Conservation (phyloP, 177 flowering plant genomes). For the Vitis hybrid region DNA sequence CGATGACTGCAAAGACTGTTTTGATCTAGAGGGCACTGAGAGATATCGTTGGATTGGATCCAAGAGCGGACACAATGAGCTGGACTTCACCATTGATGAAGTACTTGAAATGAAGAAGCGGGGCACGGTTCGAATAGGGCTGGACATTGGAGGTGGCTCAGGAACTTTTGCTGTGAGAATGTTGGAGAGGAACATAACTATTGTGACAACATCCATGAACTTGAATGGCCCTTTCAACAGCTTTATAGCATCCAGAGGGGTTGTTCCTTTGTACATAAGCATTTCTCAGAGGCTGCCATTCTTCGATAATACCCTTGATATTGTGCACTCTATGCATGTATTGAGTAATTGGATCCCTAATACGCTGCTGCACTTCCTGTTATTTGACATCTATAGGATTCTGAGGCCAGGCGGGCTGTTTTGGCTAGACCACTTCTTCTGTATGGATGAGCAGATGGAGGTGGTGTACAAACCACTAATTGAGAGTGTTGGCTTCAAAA, state of each 20-base stretch:
- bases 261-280: slow-evolving; percentile 55
- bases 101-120: slow-evolving; percentile 40
- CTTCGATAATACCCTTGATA: slow-evolving; percentile 68
- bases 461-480: slow-evolving; percentile 48
- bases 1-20: slow-evolving; percentile 74
- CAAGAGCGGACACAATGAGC: slow-evolving; percentile 5
- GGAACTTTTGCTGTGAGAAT: slow-evolving; percentile 65
- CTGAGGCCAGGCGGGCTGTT: slow-evolving; percentile 78
- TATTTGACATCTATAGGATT: slow-evolving; percentile 66
- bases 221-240: slow-evolving; percentile 66
- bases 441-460: slow-evolving; percentile 43
- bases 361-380: slow-evolving; percentile 43
- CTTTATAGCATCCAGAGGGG: slow-evolving; percentile 64
- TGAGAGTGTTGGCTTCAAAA: slow-evolving; percentile 50
- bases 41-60: slow-evolving; percentile 34
- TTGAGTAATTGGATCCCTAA: slow-evolving; percentile 73
- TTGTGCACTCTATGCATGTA: slow-evolving; percentile 73
- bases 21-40: slow-evolving; percentile 53
- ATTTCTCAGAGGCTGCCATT: slow-evolving; percentile 75
- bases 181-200: slow-evolving; percentile 57
- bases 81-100: slow-evolving; percentile 54
- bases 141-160: slow-evolving; percentile 68
- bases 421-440: slow-evolving; percentile 76
- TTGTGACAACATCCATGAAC: slow-evolving; percentile 65
- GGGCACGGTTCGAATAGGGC: slow-evolving; percentile 58